Evolutionary conservation across 129 eudicot species (phyloP), one percentile per base, ranked within the genome.

Genomic region (Solidago caesia): DNA sequence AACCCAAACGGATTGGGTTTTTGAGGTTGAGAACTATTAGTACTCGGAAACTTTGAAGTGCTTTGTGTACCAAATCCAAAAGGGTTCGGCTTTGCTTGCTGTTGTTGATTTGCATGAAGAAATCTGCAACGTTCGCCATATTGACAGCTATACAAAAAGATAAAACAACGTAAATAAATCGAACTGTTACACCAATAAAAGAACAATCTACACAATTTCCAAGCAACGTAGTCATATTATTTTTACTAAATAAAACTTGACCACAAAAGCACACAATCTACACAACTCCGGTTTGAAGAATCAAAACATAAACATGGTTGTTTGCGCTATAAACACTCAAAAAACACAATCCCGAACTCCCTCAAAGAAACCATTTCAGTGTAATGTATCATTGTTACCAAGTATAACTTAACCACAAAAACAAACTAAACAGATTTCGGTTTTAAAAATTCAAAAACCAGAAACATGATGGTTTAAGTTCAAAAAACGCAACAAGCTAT

Each of bases 1-100:
- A 94, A 94, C 12, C 98, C 98, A 77, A 94, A 94, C n/a, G 97
- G 96, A 75, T 94, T 94, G 15, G 92, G 87, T 72, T 81, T 80
- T 75, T 86, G 96, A 43, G 87, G 90, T 59, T 89, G 96, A 21
- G 73, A 16, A 76, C 64, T 83, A 57, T 80, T 62, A 61, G 82
- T 21, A 21, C 21, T 21, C 21, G 21, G 21, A 21, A 21, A 21
- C 21, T 21, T 21, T 21, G 21, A 21, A 21, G 21, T 51, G 61
- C 47, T 77, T 81, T 94, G 97, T 45, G 83, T 7, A 27, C 97
- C 99, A 82, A 89, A 88, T 16, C 99, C 99, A 83, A 85, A 91
- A 45, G 88, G 61, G 75, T 83, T 85, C 13, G 87, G 72, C 68
- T 82, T 89, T 43, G 89, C 29, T 56, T 15, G 41, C 64, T 83